These are phyloP conservation scores for Sporobolomyces pararoseus DNA, from an alignment of 768 basidiomycete species.

Conservation along the genomic window DNA sequence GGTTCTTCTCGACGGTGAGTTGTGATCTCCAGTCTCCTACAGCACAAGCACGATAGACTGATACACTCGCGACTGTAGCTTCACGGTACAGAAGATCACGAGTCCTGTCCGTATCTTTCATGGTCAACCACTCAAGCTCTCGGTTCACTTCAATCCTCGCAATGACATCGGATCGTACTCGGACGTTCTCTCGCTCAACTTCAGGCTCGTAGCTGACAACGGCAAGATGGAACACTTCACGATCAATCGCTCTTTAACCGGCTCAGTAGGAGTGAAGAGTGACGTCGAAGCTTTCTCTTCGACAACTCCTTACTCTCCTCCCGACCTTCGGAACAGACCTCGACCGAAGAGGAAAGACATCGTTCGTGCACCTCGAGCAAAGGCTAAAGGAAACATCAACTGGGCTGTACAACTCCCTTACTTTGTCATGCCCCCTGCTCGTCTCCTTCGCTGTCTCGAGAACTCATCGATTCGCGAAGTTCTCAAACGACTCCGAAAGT, in stretches of 20 bases:
- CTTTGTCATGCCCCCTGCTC: neutral
- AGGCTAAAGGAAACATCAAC: conserved; percentile 13
- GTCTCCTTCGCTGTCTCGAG: too few relatives aligned
- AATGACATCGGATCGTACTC: conserved; percentile 15
- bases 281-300: neutral
- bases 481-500: too few relatives aligned
- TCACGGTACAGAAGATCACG: too few relatives aligned
- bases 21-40: too few relatives aligned
- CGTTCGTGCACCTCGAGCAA: neutral
- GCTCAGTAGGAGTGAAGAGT: neutral
- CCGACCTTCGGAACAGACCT: neutral
- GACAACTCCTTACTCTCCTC: conserved; percentile 10
- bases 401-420: neutral
- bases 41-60: too few relatives aligned
- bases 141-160: conserved; percentile 18
- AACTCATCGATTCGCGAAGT: too few relatives aligned
- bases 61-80: too few relatives aligned
- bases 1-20: too few relatives aligned
- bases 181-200: neutral
- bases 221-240: too few relatives aligned
- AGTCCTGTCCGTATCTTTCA: too few relatives aligned
- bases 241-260: neutral
- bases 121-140: neutral
- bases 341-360: neutral
- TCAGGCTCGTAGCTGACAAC: too few relatives aligned